These are phyloP conservation scores for Edaphochlamys debaryana DNA, from an alignment of 139 green algal species.

Conservation along the genomic window DNA sequence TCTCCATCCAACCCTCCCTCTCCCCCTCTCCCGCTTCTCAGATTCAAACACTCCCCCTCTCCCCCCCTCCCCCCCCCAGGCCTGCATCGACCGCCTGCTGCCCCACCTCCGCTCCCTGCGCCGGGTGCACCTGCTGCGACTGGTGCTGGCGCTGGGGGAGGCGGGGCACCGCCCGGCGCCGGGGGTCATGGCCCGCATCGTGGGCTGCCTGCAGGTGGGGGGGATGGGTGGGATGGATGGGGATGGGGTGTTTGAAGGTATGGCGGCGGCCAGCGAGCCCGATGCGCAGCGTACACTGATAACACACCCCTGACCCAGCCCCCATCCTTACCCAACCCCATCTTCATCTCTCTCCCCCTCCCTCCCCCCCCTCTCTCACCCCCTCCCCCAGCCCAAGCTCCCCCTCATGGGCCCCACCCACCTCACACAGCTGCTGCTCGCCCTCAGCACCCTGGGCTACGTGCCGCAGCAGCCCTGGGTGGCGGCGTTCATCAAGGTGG, in stretches of 20 bases:
- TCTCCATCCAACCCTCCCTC: neutral
- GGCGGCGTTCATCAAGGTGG: slow-evolving; percentile 8
- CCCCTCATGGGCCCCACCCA: slow-evolving; percentile 2
- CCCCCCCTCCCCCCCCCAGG: neutral
- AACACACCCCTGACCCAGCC: neutral
- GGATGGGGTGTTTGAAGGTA: neutral
- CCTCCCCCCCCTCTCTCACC: neutral
- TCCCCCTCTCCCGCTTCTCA: too few relatives aligned
- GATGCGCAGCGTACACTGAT: too few relatives aligned
- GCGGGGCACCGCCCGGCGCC: neutral
- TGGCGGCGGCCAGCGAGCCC: neutral
- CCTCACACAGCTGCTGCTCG: slow-evolving; percentile 24
- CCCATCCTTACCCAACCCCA: neutral
- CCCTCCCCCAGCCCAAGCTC: slow-evolving; percentile 23
- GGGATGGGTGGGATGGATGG: neutral
- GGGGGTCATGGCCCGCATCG: neutral
- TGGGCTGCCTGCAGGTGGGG: slow-evolving; percentile 25
- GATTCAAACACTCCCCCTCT: too few relatives aligned
- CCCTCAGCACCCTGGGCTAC: slow-evolving; percentile 1
- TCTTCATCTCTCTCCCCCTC: neutral
- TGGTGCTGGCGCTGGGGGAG: slow-evolving; percentile 33
- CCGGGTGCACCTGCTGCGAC: slow-evolving; percentile 22
- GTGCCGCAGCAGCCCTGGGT: slow-evolving; percentile 32
- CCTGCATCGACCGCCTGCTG: slow-evolving; percentile 4
- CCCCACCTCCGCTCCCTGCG: slow-evolving; percentile 13